Base-by-base conservation (phyloP, 768 basidiomycete species). In the Artomyces pyxidatus region DNA sequence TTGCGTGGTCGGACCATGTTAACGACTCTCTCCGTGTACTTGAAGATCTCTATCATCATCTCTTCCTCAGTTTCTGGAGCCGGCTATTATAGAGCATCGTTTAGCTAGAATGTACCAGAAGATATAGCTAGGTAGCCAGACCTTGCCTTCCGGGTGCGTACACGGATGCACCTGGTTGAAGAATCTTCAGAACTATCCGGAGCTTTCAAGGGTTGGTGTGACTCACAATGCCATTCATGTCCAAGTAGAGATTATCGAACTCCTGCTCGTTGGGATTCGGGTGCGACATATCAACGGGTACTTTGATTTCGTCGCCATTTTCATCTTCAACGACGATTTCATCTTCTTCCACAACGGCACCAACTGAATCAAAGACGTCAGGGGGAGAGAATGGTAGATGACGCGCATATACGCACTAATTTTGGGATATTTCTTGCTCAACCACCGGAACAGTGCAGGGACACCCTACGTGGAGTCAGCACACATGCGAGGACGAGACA, bases 21-120 rank as follows among this genome's bases (percentile, higher is more conserved):
- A 22, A 99, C 93, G 22, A 99, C 87, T 37, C 96, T 79, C 62
- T 98, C 92, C 0, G 96, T 99, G 69, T 99, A 99, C 45, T 77
- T 81, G 72, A 99, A 98, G 27, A 99, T 76, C 65, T 97, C 96
- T 5, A 90, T 62, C 96, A 99, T 99, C 96, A 99, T 99, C 44
- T 96, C 93, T 62, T 93, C 90, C 64, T 99, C 96, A 2, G 93
- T 97, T 66, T 96, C 91, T 0, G 96, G 96, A 5, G 96, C 83
- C 29, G 95, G 93, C 85, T 94, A 58, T 27, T 43, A 38, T 38
- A 27, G 19, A 42, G 42, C 12, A 25, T 57, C 32, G n/a, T n/a
- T n/a, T n/a, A n/a, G n/a, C n/a, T n/a, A 49, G 42, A 44, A 2
- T 16, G 30, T 37, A 32, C 22, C 35, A 42, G 12, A 17, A 10